These are phyloP conservation scores for Fusarium sp. DNA, from an alignment of 2,329 filamentous ascomycete genomes.

Conservation along the genomic window DNA sequence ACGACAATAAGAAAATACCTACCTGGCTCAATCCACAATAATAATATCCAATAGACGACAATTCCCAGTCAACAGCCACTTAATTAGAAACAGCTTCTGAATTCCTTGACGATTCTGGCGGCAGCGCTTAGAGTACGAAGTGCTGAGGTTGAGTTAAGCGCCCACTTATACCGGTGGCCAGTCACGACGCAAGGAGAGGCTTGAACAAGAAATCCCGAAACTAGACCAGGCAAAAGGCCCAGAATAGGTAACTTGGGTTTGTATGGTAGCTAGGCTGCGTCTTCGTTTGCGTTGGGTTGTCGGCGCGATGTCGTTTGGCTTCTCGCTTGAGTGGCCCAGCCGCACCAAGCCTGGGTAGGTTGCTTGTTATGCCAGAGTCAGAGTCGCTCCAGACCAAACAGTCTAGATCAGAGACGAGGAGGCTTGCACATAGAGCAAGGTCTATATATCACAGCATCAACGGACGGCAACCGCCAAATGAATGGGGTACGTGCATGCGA, in stretches of 20 bases:
- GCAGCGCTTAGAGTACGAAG: constrained; percentile 43
- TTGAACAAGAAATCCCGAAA: constrained; percentile 32
- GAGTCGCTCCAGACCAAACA: constrained; percentile 26
- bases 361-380: constrained; percentile 23
- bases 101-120: constrained; percentile 33
- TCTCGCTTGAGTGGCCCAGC: constrained; percentile 42
- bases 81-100: constrained; percentile 25
- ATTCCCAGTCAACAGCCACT: constrained; percentile 22
- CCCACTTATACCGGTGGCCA: constrained; percentile 40
- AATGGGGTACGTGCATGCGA: constrained; percentile 41
- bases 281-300: constrained; percentile 18
- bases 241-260: neutral
- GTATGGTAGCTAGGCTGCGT: neutral
- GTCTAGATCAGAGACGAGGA: constrained; percentile 12
- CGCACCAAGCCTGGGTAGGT: constrained; percentile 41
- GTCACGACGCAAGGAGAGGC: constrained; percentile 34
- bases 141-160: constrained; percentile 37
- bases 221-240: constrained; percentile 18
- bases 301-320: constrained; percentile 26
- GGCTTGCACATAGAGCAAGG: constrained; percentile 30
- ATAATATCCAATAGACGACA: constrained; percentile 37
- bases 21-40: constrained; percentile 43
- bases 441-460: constrained; percentile 30
- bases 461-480: constrained; percentile 40
- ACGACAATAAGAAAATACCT: constrained; percentile 45